Percentiles rank a stretch among this genome's conserved stretches.
Conservation (phyloP, 495 filamentous ascomycete species). For the Geoglossum glabrum region DNA sequence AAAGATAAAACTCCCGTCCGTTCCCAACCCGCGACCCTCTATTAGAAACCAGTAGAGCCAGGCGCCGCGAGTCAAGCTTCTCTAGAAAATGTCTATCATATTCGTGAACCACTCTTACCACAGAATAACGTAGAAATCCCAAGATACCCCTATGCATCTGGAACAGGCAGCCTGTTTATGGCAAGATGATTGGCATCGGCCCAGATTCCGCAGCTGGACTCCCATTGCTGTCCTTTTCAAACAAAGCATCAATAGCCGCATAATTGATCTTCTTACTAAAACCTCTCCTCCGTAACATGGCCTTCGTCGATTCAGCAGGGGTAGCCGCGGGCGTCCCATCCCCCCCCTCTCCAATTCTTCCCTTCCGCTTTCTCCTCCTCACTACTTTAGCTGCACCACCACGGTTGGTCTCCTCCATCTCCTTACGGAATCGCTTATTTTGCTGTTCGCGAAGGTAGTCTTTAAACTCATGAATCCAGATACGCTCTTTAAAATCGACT, state of each 20-base stretch:
- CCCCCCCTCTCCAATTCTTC: slow-evolving; percentile 31
- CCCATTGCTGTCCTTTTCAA: slow-evolving; percentile 14
- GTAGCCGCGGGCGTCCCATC: slow-evolving; percentile 32
- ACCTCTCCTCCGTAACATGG: slow-evolving; percentile 49
- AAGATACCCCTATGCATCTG: no score
- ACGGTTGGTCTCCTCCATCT: slow-evolving; percentile 30
- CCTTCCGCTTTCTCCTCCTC: slow-evolving; percentile 27
- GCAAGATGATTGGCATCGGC: not conserved
- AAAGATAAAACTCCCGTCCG: no score
- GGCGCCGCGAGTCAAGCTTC: no score
- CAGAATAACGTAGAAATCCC: no score
- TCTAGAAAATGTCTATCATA: no score
- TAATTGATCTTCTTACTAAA: slow-evolving; percentile 78
- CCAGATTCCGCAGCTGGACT: not conserved
- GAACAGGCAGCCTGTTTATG: not conserved
- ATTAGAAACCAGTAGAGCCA: no score
- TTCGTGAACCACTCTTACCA: no score
- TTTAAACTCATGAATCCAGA: slow-evolving; percentile 88
- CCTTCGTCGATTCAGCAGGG: slow-evolving; percentile 52
- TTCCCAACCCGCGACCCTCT: no score
- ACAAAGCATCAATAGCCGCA: slow-evolving; percentile 38
- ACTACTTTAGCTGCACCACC: slow-evolving; percentile 27
- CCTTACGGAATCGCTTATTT: slow-evolving; percentile 47
- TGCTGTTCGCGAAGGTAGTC: slow-evolving; percentile 73
- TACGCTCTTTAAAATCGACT: slow-evolving; percentile 55